Conservation (phyloP, 164 flowering plant genomes). For the Paratinospora sagittata region DNA sequence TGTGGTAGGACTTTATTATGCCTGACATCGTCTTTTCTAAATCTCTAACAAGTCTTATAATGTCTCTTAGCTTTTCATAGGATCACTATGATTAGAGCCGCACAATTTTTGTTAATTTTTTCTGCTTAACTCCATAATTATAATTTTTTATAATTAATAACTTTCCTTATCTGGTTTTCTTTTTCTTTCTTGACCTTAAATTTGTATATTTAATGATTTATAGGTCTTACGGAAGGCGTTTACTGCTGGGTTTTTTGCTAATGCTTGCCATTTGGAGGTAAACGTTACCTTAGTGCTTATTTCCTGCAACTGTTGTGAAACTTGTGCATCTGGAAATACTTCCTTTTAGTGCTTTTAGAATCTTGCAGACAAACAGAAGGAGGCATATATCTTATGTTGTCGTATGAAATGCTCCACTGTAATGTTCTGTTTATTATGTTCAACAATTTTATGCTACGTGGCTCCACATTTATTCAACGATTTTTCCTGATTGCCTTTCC, state of each 20-base stretch:
- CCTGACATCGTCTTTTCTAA: not conserved
- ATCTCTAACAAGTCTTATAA: not conserved
- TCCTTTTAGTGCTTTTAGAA: not conserved
- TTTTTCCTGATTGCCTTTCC: too few relatives aligned
- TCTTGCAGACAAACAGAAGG: not conserved
- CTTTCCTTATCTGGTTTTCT: not conserved
- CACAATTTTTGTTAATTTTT: not conserved
- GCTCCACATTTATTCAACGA: too few relatives aligned
- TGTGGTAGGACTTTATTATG: not conserved
- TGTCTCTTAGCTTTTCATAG: not conserved
- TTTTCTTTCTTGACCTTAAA: not conserved
- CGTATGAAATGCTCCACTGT: not conserved
- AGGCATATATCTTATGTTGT: not conserved
- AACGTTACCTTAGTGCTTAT: constrained; percentile 19
- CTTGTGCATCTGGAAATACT: not conserved
- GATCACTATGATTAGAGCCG: not conserved
- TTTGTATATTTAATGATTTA: constrained; percentile 7
- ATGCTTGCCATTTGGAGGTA: constrained; percentile 92
- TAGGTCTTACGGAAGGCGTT: constrained; percentile 85
- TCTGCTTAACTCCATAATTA: not conserved
- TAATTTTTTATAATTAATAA: not conserved
- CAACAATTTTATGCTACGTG: too few relatives aligned
- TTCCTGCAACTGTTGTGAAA: not conserved
- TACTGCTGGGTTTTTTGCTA: constrained; percentile 91
- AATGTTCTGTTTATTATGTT: too few relatives aligned